Percentiles rank a stretch among this genome's conserved stretches.
Evolutionary conservation across 2,329 filamentous ascomycete genomes (phyloP).

Genomic region (Thyridium curvatum): DNA sequence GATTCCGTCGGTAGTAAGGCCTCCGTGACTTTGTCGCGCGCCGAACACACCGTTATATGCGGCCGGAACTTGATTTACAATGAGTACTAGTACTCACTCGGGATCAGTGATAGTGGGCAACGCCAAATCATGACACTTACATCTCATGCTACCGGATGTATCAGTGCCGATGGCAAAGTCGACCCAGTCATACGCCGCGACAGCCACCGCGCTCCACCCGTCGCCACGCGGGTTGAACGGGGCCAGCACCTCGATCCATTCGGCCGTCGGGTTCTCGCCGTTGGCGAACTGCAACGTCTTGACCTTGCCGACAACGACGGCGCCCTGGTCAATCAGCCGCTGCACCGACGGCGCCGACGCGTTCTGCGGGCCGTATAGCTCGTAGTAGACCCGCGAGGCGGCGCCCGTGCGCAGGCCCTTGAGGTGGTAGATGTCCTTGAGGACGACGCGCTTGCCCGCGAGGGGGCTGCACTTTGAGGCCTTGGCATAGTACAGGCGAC

Average conservation of each 20-base stretch:
- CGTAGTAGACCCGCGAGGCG: constrained; percentile 53
- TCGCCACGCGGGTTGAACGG: constrained; percentile 42
- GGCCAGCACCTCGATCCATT: constrained; percentile 33
- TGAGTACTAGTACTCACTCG: too few relatives aligned
- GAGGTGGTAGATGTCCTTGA: constrained; percentile 26
- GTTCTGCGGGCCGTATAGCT: constrained; percentile 39
- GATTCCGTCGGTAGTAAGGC: background rate
- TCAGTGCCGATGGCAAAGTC: constrained; percentile 8
- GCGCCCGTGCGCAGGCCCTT: constrained; percentile 47
- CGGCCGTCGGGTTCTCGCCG: constrained; percentile 31
- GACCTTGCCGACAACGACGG: constrained; percentile 47
- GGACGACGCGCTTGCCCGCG: constrained; percentile 26
- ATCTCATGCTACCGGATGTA: background rate
- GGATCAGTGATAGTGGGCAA: too few relatives aligned
- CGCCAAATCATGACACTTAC: too few relatives aligned
- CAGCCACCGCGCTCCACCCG: constrained; percentile 26
- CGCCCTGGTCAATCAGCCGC: constrained; percentile 53
- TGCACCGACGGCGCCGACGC: constrained; percentile 44
- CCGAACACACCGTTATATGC: constrained; percentile 1
- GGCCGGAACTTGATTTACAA: background rate
- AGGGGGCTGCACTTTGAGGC: constrained; percentile 23
- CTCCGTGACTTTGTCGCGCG: background rate
- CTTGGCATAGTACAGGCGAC: constrained; percentile 23
- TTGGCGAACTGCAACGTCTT: constrained; percentile 41
- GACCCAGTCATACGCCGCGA: constrained; percentile 25